Percentiles rank a stretch among this genome's conserved stretches.
phyloP scores from a whole-genome alignment of 1,139 yeast genomes.

The Eremothecium sinecaudum region DNA sequence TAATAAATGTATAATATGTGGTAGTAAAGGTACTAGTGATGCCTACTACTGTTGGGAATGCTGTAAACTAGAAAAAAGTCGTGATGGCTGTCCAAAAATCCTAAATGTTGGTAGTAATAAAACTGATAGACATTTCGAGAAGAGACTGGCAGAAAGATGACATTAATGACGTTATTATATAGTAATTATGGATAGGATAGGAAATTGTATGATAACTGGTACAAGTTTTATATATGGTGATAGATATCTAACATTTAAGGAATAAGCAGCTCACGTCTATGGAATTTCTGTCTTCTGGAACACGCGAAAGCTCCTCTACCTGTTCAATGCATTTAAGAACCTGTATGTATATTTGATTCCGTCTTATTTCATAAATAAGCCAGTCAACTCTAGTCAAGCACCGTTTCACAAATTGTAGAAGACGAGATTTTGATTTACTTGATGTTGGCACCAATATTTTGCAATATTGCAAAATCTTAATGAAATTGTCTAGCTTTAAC shows the following conservation, averaged over 20 bases:
- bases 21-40: constrained; percentile 45
- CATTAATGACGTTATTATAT: too few relatives aligned
- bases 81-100: constrained; percentile 91
- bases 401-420: constrained; percentile 38
- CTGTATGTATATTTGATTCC: constrained; percentile 35
- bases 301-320: constrained; percentile 34
- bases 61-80: constrained; percentile 64
- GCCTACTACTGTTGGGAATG: constrained; percentile 88
- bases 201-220: background rate
- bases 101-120: constrained; percentile 69
- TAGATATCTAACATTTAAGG: constrained; percentile 3
- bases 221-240: background rate
- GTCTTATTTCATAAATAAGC: constrained; percentile 44
- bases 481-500: constrained; percentile 32
- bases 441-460: constrained; percentile 44
- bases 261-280: constrained; percentile 17
- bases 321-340: constrained; percentile 27
- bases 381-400: constrained; percentile 45
- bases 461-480: constrained; percentile 35
- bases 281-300: constrained; percentile 17
- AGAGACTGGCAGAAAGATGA: constrained; percentile 21
- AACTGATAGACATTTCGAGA: constrained; percentile 59
- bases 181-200: constrained; percentile 3
- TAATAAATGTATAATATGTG: constrained; percentile 68
- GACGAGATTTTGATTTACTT: constrained; percentile 40